Percentiles rank a stretch among this genome's conserved stretches.
Conservation (phyloP, 2,329 filamentous ascomycete species). For the Laburnicola sp. region DNA sequence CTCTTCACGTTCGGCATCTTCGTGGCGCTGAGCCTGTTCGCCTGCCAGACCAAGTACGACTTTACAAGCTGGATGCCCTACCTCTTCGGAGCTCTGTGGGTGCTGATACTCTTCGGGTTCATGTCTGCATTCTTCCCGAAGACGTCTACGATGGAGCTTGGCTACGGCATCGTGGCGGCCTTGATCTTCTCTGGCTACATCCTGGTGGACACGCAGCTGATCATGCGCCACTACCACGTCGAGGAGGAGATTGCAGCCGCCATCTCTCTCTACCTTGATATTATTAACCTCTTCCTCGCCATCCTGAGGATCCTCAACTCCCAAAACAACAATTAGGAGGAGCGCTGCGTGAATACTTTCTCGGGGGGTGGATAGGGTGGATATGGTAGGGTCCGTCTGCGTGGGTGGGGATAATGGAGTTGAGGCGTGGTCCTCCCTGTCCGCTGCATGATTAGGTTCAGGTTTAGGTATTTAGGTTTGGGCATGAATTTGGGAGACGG, state of each 20-base stretch:
- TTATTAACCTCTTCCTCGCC: conserved; percentile 95
- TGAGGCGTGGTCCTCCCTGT: background rate
- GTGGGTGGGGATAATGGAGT: background rate
- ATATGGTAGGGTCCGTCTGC: background rate
- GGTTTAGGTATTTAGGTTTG: background rate
- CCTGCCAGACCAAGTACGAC: conserved; percentile 97
- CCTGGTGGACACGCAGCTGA: conserved; percentile 91
- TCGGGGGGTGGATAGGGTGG: background rate
- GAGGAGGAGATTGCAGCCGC: conserved; percentile 97
- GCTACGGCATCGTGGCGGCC: conserved; percentile 80
- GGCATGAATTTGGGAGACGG: background rate
- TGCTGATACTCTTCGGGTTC: conserved; percentile 88
- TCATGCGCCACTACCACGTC: conserved; percentile 94
- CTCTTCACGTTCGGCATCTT: conserved; percentile 76
- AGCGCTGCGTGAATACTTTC: background rate
- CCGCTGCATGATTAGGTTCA: background rate
- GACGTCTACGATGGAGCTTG: conserved; percentile 77
- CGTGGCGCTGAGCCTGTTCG: conserved; percentile 72
- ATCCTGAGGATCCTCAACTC: conserved; percentile 96
- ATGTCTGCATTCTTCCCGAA: conserved; percentile 87
- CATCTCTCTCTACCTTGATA: conserved; percentile 92
- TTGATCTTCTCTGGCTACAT: conserved; percentile 95
- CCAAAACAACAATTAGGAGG: conserved; percentile 81
- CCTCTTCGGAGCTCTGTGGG: conserved; percentile 88
- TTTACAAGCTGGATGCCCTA: conserved; percentile 98